Base-by-base conservation (phyloP, 2,329 filamentous ascomycete species). In the Cordyceps fumosorosea region DNA sequence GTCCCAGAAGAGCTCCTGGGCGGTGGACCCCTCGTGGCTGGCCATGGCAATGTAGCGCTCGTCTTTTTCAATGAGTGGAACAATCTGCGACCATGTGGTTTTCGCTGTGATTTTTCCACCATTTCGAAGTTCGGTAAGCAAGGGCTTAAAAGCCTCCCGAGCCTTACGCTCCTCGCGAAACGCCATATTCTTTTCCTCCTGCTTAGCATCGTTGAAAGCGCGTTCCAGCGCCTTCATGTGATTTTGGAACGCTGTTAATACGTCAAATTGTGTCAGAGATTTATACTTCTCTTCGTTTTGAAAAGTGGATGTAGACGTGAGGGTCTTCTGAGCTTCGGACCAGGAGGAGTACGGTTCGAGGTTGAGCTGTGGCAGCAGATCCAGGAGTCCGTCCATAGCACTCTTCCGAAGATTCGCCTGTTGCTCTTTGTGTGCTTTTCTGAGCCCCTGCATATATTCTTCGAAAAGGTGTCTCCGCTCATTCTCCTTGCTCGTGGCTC, bases 1-100 rank as follows among this genome's bases (percentile, higher is more conserved):
- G 73, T 99, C 95, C 91, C 93, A 97, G 78, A 99, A 98, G 7
- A 99, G 80, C 70, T 98, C 92, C 66, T 96, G 82, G 16, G 95
- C 91, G 5, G 86, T 89, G 5, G 93, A 96, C 62, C 93, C 93
- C 63, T 84, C 77, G 71, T 96, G 91, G 57, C 92, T 93, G 64
- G 93, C 83, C 81, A 96, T 91, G 66, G 86, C 87, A 68, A 81
- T 82, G 75, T 96, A 98, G 67, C 93, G 90, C 54, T 88, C 83
- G 70, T 99, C 95, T 61, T 89, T 80, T 68, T 90, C 84, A 67
- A 99, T 84, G 54, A 89, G 73, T 0, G 89, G 85, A 67, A 89
- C 81, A 65, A 98, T 82, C 63, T 92, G 84, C 74, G 84, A 90
- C 95, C 95, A 99, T 75, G 96, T 97, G 63, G 87, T 88, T 63